phyloP scores from a whole-genome alignment of 75 land plant species.

The Chamaecyparis obtusa region DNA sequence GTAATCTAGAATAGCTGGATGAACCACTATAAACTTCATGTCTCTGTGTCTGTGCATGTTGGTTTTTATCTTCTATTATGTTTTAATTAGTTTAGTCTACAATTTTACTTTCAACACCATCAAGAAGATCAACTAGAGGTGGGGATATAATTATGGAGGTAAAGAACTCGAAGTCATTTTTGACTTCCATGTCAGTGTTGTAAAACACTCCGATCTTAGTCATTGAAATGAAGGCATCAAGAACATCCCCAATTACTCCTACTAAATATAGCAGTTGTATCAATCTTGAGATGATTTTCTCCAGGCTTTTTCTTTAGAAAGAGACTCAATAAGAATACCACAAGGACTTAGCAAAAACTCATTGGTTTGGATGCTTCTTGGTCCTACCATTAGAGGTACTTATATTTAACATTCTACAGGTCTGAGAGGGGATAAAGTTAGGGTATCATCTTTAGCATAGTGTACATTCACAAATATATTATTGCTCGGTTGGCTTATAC shows the following conservation, averaged over 20 bases:
- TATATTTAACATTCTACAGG: neutral
- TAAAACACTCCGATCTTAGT: constrained; percentile 67
- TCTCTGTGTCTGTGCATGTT: too few species aligned
- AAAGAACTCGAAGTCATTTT: constrained; percentile 72
- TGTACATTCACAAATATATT: neutral
- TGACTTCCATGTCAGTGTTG: constrained; percentile 56
- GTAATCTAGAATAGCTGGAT: too few species aligned
- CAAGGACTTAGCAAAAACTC: neutral
- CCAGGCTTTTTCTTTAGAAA: neutral
- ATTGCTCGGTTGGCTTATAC: neutral
- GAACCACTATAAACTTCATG: too few species aligned
- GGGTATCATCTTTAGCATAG: neutral
- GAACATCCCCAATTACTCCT: constrained; percentile 72
- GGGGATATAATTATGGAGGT: constrained; percentile 47
- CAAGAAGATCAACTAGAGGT: constrained; percentile 63
- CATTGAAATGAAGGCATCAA: constrained; percentile 49
- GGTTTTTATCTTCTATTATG: too few species aligned
- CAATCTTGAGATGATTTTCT: constrained; percentile 37
- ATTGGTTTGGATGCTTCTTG: neutral
- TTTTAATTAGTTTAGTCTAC: too few species aligned
- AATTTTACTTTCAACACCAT: too few species aligned
- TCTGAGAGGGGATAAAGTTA: neutral
- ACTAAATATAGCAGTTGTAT: constrained; percentile 60
- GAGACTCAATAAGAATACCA: neutral
- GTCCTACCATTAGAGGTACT: too few species aligned